Base-by-base conservation (phyloP, 2,329 filamentous ascomycete genomes). In the Apiospora koreana region DNA sequence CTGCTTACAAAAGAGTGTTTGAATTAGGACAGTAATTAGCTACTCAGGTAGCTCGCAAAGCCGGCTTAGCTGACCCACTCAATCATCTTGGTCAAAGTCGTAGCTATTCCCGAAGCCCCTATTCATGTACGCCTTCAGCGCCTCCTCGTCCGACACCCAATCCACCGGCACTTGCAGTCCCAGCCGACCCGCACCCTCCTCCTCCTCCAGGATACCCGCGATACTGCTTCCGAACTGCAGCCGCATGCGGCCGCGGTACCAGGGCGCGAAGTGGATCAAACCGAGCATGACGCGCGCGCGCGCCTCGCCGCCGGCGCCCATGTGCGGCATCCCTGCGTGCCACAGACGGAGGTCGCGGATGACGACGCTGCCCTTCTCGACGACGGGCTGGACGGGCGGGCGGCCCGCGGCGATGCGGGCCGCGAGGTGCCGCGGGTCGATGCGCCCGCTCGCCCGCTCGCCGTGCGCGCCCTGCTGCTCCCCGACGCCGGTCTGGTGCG, bases 311-410 rank as follows among this genome's bases (percentile, higher is more conserved):
- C 82, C 77, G 1, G 84, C 86, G 54, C 78, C 21, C 18, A 14
- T 74, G 73, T 91, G 91, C 1, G 88, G 88, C 85, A 90, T 89
- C 0, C 89, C 89, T 0, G 87, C 88, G 76, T 91, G 89, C 89
- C 89, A 92, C 6, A 90, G 83, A 31, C 89, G 80, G 68, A 91
- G 77, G 75, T 91, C 89, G 1, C 90, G 82, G 41, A 92, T 75
- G 45, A 91, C 81, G 28, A 91, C 76, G 48, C 86, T 86, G 0
- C 89, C 88, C 73, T 88, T 88, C 45, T 81, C 81, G 0, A 89
- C 82, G 2, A 78, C 69, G 0, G 87, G 86, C 74, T 90, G 88
- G 14, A 83, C 76, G 0, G 86, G 86, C 7, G 84, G 81, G 8
- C 83, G 77, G 38, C 38, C 38, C 2, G 80, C 73, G 3, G 74